Percentiles rank a stretch among this genome's conserved stretches.
These are phyloP conservation scores for Hypomontagnella submonticulosa DNA, from an alignment of 495 filamentous ascomycete species.

Conservation along the genomic window DNA sequence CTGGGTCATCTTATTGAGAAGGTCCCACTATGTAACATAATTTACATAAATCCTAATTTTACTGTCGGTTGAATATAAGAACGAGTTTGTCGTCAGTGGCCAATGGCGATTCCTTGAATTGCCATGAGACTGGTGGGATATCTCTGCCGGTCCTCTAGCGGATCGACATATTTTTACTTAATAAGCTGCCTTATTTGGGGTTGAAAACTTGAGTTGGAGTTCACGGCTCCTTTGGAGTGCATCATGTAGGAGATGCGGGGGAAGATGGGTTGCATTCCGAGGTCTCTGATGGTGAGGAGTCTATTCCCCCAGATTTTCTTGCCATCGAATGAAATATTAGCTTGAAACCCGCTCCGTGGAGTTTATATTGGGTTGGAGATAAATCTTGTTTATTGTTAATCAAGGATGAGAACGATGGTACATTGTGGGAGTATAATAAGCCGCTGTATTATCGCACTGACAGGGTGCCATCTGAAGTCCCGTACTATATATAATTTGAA, in stretches of 20 bases:
- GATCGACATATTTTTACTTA: constrained; percentile 17
- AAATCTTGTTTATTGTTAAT: no score
- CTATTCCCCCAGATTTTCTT: background rate
- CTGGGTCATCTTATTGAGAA: background rate
- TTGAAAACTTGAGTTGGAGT: constrained; percentile 26
- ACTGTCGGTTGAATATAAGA: background rate
- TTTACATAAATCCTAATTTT: no score
- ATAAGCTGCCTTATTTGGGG: constrained; percentile 33
- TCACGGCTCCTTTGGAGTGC: constrained; percentile 15
- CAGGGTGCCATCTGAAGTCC: no score
- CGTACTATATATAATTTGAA: no score
- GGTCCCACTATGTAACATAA: background rate
- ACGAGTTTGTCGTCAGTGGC: constrained; percentile 18
- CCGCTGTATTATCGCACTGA: no score
- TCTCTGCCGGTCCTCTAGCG: constrained; percentile 9
- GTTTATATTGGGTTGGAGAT: no score
- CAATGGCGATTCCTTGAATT: background rate
- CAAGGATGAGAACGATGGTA: no score
- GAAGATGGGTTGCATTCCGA: constrained; percentile 27
- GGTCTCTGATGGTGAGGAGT: background rate
- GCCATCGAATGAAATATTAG: background rate
- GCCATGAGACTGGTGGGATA: constrained; percentile 25
- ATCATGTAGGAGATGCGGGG: constrained; percentile 38
- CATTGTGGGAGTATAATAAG: no score
- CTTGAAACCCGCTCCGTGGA: no score